Evolutionary conservation across 2,329 filamentous ascomycete species (phyloP).

Genomic region (Aureobasidium pullulans): DNA sequence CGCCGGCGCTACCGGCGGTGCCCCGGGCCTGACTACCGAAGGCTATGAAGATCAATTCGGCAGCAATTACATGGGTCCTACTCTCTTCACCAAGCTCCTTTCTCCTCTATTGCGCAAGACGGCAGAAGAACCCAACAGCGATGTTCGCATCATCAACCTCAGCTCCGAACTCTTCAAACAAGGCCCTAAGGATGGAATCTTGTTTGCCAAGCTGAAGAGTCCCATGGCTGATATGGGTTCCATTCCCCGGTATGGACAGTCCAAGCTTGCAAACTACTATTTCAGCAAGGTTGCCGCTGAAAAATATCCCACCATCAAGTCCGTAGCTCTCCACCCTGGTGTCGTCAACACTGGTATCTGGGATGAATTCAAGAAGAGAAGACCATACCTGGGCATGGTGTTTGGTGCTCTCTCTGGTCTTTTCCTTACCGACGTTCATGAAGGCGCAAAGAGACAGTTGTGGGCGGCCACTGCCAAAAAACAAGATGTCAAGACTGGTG

Average conservation of each 20-base stretch:
- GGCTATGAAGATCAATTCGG: slow-evolving; percentile 30
- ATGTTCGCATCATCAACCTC: slow-evolving; percentile 25
- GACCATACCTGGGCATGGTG: slow-evolving; percentile 12
- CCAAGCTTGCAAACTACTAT: slow-evolving; percentile 43
- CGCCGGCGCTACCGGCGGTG: slow-evolving; percentile 24
- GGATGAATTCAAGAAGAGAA: slow-evolving; percentile 17
- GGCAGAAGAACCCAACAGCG: slow-evolving; percentile 17
- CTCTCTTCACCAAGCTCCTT: slow-evolving; percentile 26
- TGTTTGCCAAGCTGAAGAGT: slow-evolving; percentile 24
- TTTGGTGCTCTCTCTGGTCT: not conserved
- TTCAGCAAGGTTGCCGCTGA: slow-evolving; percentile 35
- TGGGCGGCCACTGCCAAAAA: slow-evolving; percentile 21
- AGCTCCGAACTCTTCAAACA: slow-evolving; percentile 22
- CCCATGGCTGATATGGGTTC: slow-evolving; percentile 14
- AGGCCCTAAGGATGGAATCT: slow-evolving; percentile 19
- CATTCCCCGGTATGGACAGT: slow-evolving; percentile 38
- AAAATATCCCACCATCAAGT: slow-evolving; percentile 31
- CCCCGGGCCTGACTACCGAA: slow-evolving; percentile 20
- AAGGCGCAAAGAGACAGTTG: slow-evolving; percentile 23
- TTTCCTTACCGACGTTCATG: slow-evolving; percentile 18
- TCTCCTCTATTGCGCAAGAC: slow-evolving; percentile 22
- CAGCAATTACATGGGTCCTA: slow-evolving; percentile 29
- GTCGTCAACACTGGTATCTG: slow-evolving; percentile 33
- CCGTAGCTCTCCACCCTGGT: slow-evolving; percentile 36
- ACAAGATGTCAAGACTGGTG: slow-evolving; percentile 22